Conservation (phyloP, 306 rosid species). For the Macrotyloma uniflorum region DNA sequence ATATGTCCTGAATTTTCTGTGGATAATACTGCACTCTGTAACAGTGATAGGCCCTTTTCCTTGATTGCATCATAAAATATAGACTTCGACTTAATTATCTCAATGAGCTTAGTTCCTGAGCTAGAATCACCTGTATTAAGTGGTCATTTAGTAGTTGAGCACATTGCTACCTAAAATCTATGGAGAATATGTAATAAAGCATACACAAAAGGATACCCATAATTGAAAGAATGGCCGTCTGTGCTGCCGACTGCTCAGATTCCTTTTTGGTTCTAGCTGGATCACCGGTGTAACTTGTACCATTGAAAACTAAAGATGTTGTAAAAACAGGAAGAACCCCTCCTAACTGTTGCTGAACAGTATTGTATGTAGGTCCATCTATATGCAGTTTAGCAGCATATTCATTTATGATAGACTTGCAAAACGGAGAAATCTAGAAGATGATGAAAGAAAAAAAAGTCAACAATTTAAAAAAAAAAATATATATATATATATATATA, state of each 20-base stretch:
- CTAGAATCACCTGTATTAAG: slow-evolving; percentile 41
- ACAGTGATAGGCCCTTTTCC: background rate
- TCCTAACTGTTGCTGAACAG: background rate
- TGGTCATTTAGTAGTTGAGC: slow-evolving; percentile 11
- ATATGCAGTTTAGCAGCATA: slow-evolving; percentile 54
- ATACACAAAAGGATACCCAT: slow-evolving; percentile 48
- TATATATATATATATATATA: no score
- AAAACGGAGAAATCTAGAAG: slow-evolving; percentile 48
- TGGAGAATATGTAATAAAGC: background rate
- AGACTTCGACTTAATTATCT: slow-evolving; percentile 52
- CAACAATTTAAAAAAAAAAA: background rate
- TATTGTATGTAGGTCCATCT: slow-evolving; percentile 46
- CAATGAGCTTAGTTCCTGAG: slow-evolving; percentile 34
- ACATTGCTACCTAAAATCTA: background rate
- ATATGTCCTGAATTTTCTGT: slow-evolving; percentile 8
- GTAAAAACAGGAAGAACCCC: slow-evolving; percentile 45
- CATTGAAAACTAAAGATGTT: slow-evolving; percentile 56
- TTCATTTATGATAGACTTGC: slow-evolving; percentile 60
- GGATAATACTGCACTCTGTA: background rate
- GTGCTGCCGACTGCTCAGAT: slow-evolving; percentile 69
- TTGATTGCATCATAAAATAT: slow-evolving; percentile 29
- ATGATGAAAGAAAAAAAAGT: background rate
- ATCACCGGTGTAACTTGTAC: slow-evolving; percentile 45
- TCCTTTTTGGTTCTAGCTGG: slow-evolving; percentile 55
- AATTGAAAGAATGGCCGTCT: slow-evolving; percentile 50